These are phyloP conservation scores for Malus sylvestris DNA, from an alignment of 306 rosid genomes.

Conservation along the genomic window DNA sequence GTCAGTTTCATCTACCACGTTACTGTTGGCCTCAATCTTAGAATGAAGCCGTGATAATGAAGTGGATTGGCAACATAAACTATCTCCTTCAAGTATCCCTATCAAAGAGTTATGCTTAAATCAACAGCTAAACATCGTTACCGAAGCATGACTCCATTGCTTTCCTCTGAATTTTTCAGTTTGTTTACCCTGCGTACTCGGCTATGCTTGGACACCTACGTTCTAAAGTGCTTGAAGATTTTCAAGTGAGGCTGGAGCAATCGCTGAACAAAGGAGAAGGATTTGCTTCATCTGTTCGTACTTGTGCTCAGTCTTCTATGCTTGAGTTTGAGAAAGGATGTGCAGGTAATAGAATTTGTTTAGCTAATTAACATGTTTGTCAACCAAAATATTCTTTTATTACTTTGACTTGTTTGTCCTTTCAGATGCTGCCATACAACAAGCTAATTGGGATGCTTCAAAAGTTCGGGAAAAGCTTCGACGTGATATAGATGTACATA, in stretches of 20 bases:
- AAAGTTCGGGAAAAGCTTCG: constrained; percentile 57
- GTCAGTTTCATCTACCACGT: neutral
- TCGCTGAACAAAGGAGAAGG: constrained; percentile 71
- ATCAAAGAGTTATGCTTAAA: neutral
- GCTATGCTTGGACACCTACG: constrained; percentile 66
- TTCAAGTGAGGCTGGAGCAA: constrained; percentile 53
- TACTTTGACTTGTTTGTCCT: constrained; percentile 8
- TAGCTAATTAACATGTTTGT: neutral
- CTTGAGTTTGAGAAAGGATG: constrained; percentile 58
- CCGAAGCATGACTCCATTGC: neutral
- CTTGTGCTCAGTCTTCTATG: constrained; percentile 33
- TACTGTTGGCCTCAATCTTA: neutral
- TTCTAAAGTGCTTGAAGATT: constrained; percentile 44
- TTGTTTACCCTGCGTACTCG: constrained; percentile 57
- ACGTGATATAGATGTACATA: constrained; percentile 67
- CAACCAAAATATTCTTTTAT: neutral
- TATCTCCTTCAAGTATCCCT: neutral
- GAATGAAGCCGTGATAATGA: neutral
- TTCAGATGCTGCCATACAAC: constrained; percentile 59
- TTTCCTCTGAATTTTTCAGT: constrained; percentile 39
- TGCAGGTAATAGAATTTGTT: constrained; percentile 45
- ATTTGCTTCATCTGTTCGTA: constrained; percentile 52
- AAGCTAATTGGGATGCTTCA: constrained; percentile 65
- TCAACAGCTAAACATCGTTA: neutral
- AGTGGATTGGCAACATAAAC: neutral